A percentile compares a stretch with the other conserved stretches of the same genome.
Conservation (phyloP, 371 early-diverging fungal genomes). For the Choanephora cucurbitarum region DNA sequence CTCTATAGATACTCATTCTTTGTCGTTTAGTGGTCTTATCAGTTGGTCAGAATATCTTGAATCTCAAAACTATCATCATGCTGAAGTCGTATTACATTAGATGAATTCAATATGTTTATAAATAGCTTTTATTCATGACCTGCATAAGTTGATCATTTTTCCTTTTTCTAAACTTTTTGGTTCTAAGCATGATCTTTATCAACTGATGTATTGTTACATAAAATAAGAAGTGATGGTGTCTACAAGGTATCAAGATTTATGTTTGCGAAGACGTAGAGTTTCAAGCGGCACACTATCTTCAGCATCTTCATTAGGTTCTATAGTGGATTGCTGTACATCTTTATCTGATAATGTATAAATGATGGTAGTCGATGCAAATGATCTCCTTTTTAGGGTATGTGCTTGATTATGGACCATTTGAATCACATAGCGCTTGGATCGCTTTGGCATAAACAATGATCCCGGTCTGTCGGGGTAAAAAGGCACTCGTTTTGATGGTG, state of each 20-base stretch:
- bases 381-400: neutral
- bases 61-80: conserved; percentile 59
- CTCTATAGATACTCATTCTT: too few species aligned
- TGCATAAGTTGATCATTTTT: too few species aligned
- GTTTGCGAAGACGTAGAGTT: neutral
- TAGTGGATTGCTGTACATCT: neutral
- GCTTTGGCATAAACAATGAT: neutral
- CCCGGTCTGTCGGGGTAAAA: neutral
- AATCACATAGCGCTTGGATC: neutral
- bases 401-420: neutral
- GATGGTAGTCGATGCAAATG: neutral
- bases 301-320: neutral
- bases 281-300: neutral
- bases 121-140: too few species aligned
- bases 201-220: too few species aligned
- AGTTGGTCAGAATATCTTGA: conserved; percentile 72
- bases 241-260: neutral
- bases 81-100: conserved; percentile 1
- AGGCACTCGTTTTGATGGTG: neutral
- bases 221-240: too few species aligned
- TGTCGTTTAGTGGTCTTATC: conserved; percentile 58
- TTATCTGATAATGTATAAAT: neutral
- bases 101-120: too few species aligned
- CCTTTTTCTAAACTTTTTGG: too few species aligned
- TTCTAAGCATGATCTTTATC: too few species aligned